Base-by-base conservation (phyloP, 192 early-diverging fungal species). In the Linnemannia hyalina region DNA sequence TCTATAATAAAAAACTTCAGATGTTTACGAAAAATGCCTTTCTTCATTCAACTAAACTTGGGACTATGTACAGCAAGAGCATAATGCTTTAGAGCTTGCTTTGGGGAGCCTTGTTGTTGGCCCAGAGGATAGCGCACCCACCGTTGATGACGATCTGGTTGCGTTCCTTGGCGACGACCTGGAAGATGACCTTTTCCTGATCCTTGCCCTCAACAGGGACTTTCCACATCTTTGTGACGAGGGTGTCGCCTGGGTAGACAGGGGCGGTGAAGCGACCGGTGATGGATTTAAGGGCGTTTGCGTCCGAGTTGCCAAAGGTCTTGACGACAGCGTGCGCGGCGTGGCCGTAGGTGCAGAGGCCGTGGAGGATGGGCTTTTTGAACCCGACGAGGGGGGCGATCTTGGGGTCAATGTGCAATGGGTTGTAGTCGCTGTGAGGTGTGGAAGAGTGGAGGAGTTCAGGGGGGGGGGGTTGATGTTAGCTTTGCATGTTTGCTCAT, bases 171-270 rank as follows among this genome's bases (percentile, higher is more conserved):
- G 91, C 92, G 46, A 88, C 84, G 49, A 91, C 89, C 68, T 89
- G 83, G 81, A 93, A 95, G 63, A 92, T 89, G 60, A 95, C 81
- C 29, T 82, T 89, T n/a, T 82, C 83, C 32, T 88, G 75, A 29
- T 90, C 90, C 63, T 86, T 68, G 60, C 80, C 71, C 47, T 89
- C 88, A 23, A 57, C 81, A 23, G 77, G 75, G 18, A 92, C 93
- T 74, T 94, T 93, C 95, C 95, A 96, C 93, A 96, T 95, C 70
- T 83, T 83, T 32, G 92, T 91, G 42, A 89, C 87, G 6, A 96
- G 88, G 2, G 91, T 94, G 79, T 96, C 95, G 16, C 95, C 95
- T 16, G 95, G 94, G 87, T 94, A 95, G 9, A 95, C 95, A 29
- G 95, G 95, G 8, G 89, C 87, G 6, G 93, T 92, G 78, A 95